Evolutionary conservation across 1,284 basidiomycete species (phyloP), one percentile per base, ranked within the genome.

Genomic region (Apiotrichum porosum): DNA sequence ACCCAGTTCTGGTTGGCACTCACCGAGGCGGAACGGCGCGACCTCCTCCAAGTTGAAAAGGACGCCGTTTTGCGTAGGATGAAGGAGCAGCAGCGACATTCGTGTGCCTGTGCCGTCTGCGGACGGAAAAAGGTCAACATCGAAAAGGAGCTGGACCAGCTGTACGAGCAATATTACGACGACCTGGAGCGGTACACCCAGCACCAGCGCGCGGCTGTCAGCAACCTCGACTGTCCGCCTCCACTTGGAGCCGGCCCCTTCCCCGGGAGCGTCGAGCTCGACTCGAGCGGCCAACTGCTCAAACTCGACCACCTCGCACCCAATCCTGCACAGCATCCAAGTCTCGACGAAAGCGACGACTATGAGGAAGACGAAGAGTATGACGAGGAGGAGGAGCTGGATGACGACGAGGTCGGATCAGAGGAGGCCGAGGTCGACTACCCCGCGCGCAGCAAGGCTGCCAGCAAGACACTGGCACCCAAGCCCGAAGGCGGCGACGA

Each of bases 111-210:
- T 75, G 92, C 91, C 18, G 93, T 98, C 30, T 98, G 94, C 75
- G 90, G 91, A 33, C 79, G 94, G 67, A 98, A 98, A 80, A 85
- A 91, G 85, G 88, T 86, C 77, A 92, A 93, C 63, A 97, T 98
- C 77, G 95, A 97, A 80, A 88, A 91, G 77, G 94, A 98, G 80
- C 84, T 98, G 73, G 90, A 97, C 79, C 88, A 92, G 78, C 84
- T 97, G 76, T 97, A 98, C 80, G 91, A 95, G 80, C 89, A 91
- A 78, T 98, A 98, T 82, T 97, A 97, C 81, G 89, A 95, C 74
- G 93, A 97, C 80, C 85, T 98, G 77, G 89, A 97, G 81, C 85
- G 88, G 78, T 97, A 97, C 81, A 93, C 92, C 74, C 86, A 89
- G 75, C 88, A 93, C 77, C 90, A 97, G 80, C 87, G 85, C 74